These are phyloP conservation scores for Periglandula ipomoeae DNA, from an alignment of 2,329 filamentous ascomycete species.

Conservation along the genomic window DNA sequence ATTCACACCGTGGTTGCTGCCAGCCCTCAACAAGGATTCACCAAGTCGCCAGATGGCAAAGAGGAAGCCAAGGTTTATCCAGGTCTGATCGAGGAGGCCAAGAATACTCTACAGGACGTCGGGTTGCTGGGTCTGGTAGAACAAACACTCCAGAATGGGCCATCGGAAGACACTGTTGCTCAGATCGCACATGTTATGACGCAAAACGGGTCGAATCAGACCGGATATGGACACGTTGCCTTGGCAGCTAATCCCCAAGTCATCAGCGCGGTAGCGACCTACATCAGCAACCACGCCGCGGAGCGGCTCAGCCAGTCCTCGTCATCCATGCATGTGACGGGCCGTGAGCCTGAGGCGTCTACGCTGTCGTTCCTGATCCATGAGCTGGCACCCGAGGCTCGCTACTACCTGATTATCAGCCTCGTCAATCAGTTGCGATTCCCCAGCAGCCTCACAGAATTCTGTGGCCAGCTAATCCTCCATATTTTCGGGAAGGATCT, in stretches of 20 bases:
- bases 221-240: conserved; percentile 56
- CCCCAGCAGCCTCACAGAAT: conserved; percentile 82
- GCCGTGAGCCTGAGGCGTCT: conserved; percentile 47
- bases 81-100: conserved; percentile 53
- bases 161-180: conserved; percentile 63
- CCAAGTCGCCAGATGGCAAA: conserved; percentile 60
- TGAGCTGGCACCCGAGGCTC: conserved; percentile 64
- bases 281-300: conserved; percentile 68
- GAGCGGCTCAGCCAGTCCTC: conserved; percentile 48
- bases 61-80: conserved; percentile 66
- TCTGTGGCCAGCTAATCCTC: conserved; percentile 79
- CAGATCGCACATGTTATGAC: conserved; percentile 68
- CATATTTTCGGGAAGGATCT: conserved; percentile 75
- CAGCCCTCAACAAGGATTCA: conserved; percentile 56
- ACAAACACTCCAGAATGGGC: conserved; percentile 49
- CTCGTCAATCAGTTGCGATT: conserved; percentile 89
- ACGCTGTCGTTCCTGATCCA: conserved; percentile 69
- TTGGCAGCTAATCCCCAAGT: conserved; percentile 61
- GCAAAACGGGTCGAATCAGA: conserved; percentile 45
- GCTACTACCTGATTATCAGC: conserved; percentile 75
- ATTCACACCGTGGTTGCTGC: conserved; percentile 83
- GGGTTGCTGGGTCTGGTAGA: conserved; percentile 53
- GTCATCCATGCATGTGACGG: conserved; percentile 40
- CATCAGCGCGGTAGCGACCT: conserved; percentile 75
- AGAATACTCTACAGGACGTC: conserved; percentile 40